Evolutionary conservation across 2,329 filamentous ascomycete genomes (phyloP), one percentile per base, ranked within the genome.

Genomic region (Claviceps sp.): DNA sequence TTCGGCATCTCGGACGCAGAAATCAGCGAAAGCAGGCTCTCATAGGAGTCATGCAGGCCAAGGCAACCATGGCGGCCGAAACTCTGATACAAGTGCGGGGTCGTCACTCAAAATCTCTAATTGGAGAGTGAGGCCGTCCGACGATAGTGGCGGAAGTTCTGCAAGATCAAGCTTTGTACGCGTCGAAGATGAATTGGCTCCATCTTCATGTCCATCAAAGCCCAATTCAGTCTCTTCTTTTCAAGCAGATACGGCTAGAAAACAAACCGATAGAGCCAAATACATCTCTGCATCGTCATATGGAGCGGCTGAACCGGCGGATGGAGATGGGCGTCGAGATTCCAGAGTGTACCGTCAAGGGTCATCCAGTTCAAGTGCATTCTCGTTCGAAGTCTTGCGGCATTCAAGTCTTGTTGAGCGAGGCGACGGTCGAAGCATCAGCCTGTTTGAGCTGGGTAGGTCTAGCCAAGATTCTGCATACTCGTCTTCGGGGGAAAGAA

Each of bases 41-140:
- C 16, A n/a, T 4, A 39, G 42, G 14, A 24, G n/a, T 37, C 38
- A 50, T 24, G 5, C 41, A 17, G 45, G 16, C 17, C 42, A 45
- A 24, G 48, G 51, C n/a, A 24, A 13, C 14, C 19, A 44, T 6
- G n/a, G 43, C 14, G 19, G 10, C 37, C 50, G 43, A 19, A 24
- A 5, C 11, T 44, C 41, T 13, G 50, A 48, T 10, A 11, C 30
- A 1, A 38, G 10, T 19, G 8, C 38, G 22, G 48, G 38, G 2
- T 46, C 48, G 17, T 49, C 50, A 13, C 52, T 54, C 22, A 51
- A 50, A 8, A 19, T 52, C 30, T 39, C 49, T 16, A 52, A 54
- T 19, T 54, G 53, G 53, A 45, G 53, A 39, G 41, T 16, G 17
- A 52, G 53, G 47, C 47, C 42, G 16, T 41, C 47, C 16, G 51